Percentiles rank a stretch among this genome's conserved stretches.
phyloP scores from a whole-genome alignment of 2,329 filamentous ascomycete species.

The Elsinoe ampelina region DNA sequence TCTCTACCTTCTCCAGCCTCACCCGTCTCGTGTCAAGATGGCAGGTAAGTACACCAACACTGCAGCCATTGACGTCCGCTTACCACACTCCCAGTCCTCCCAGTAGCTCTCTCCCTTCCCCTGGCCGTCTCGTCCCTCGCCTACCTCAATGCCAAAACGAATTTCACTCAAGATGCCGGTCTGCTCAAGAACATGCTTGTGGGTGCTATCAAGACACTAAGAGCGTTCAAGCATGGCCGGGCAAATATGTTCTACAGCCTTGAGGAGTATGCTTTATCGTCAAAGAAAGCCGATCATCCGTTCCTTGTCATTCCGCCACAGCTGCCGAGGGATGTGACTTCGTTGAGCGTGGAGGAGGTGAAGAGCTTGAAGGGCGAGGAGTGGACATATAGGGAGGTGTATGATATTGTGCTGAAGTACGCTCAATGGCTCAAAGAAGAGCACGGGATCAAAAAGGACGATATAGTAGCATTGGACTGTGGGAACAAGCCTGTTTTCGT shows the following conservation, averaged over 20 bases:
- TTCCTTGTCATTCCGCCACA: constrained; percentile 27
- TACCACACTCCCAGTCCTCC: constrained; percentile 7
- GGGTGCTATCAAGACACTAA: not conserved
- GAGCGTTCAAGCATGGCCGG: constrained; percentile 40
- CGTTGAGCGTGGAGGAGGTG: constrained; percentile 16
- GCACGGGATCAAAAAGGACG: constrained; percentile 55
- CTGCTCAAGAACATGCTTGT: constrained; percentile 4
- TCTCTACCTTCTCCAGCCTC: not conserved
- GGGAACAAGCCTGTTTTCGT: constrained; percentile 73
- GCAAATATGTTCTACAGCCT: constrained; percentile 67
- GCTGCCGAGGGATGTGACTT: constrained; percentile 16
- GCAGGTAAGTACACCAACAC: not conserved
- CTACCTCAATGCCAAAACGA: constrained; percentile 58
- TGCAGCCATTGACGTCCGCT: not conserved
- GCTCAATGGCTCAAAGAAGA: constrained; percentile 63
- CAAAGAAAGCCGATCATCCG: constrained; percentile 30
- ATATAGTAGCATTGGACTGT: constrained; percentile 73
- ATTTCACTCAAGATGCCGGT: constrained; percentile 13
- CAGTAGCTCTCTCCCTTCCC: constrained; percentile 24
- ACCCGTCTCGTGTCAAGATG: not conserved
- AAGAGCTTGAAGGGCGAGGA: constrained; percentile 21
- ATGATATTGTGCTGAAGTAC: constrained; percentile 61
- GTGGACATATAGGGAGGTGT: constrained; percentile 68
- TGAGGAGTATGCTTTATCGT: constrained; percentile 54
- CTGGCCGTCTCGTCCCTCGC: constrained; percentile 57